Conservation (phyloP, 2,329 filamentous ascomycete genomes). For the Colletotrichum musicola region DNA sequence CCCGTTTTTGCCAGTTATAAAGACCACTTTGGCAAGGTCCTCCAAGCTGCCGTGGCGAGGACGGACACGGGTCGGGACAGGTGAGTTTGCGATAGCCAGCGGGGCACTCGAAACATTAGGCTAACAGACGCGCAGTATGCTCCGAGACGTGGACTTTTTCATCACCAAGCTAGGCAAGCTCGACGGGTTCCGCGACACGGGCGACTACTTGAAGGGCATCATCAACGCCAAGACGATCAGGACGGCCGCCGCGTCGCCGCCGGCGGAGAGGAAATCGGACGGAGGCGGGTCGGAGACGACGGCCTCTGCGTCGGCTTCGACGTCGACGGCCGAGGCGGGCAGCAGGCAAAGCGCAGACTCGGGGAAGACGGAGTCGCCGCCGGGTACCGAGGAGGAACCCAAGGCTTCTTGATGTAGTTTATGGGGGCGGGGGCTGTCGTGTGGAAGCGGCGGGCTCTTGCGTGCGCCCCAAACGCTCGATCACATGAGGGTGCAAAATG, state of each 20-base stretch:
- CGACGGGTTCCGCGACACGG: slow-evolving; percentile 82
- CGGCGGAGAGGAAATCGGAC: slow-evolving; percentile 31
- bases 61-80: slow-evolving; percentile 78
- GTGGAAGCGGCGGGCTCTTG: background rate
- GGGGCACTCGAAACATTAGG: background rate
- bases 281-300: slow-evolving; percentile 31
- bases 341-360: slow-evolving; percentile 29
- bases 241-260: slow-evolving; percentile 38
- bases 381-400: slow-evolving; percentile 34
- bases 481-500: background rate
- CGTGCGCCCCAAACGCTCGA: background rate
- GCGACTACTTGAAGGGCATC: slow-evolving; percentile 75
- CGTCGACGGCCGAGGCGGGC: slow-evolving; percentile 25
- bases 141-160: slow-evolving; percentile 81
- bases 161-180: slow-evolving; percentile 79
- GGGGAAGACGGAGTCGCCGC: slow-evolving; percentile 34
- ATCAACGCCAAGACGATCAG: slow-evolving; percentile 69
- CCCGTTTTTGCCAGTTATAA: slow-evolving; percentile 87
- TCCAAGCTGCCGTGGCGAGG: slow-evolving; percentile 73
- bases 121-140: slow-evolving; percentile 68
- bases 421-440: background rate
- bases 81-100: slow-evolving; percentile 61
- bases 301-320: slow-evolving; percentile 10
- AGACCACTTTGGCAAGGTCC: slow-evolving; percentile 80
- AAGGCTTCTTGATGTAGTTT: slow-evolving; percentile 30